These are phyloP conservation scores for Phytophthora pinifolia DNA, from an alignment of 352 stramenopile genomes.

Conservation along the genomic window DNA sequence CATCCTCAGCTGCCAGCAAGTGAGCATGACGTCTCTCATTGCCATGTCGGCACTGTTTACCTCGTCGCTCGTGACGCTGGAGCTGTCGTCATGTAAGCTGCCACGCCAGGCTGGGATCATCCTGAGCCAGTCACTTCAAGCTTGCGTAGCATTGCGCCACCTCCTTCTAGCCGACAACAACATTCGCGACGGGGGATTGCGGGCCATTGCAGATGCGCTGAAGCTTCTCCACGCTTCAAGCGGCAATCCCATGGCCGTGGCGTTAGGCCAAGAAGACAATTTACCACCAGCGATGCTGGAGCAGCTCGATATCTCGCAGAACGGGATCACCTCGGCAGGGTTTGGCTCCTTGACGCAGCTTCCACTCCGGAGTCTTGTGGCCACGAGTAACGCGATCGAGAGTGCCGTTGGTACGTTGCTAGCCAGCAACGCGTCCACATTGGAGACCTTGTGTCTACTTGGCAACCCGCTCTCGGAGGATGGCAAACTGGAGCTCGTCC, in stretches of 20 bases:
- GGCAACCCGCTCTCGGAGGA: slow-evolving; percentile 43
- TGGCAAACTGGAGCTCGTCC: slow-evolving; percentile 36
- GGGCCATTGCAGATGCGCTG: slow-evolving; percentile 50
- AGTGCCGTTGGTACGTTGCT: slow-evolving; percentile 29
- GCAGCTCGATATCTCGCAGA: slow-evolving; percentile 45
- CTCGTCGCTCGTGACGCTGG: slow-evolving; percentile 38
- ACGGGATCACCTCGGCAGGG: slow-evolving; percentile 41
- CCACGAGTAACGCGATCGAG: slow-evolving; percentile 38
- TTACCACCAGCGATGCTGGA: slow-evolving; percentile 23
- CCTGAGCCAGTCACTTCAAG: slow-evolving; percentile 54
- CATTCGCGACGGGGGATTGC: slow-evolving; percentile 52
- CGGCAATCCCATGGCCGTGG: background rate
- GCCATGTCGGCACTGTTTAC: slow-evolving; percentile 41
- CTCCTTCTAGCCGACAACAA: slow-evolving; percentile 53
- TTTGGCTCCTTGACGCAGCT: slow-evolving; percentile 35
- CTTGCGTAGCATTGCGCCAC: slow-evolving; percentile 27
- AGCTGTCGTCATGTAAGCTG: slow-evolving; percentile 53
- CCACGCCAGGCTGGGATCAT: slow-evolving; percentile 60
- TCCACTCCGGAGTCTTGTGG: slow-evolving; percentile 23
- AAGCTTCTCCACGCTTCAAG: slow-evolving; percentile 23
- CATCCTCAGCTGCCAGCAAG: slow-evolving; percentile 35
- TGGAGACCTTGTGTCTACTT: slow-evolving; percentile 33
- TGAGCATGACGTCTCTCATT: slow-evolving; percentile 65
- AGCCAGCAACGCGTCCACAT: slow-evolving; percentile 18
- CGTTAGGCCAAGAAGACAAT: slow-evolving; percentile 2